Conservation (phyloP, 306 rosid species). For the Quercus suber region DNA sequence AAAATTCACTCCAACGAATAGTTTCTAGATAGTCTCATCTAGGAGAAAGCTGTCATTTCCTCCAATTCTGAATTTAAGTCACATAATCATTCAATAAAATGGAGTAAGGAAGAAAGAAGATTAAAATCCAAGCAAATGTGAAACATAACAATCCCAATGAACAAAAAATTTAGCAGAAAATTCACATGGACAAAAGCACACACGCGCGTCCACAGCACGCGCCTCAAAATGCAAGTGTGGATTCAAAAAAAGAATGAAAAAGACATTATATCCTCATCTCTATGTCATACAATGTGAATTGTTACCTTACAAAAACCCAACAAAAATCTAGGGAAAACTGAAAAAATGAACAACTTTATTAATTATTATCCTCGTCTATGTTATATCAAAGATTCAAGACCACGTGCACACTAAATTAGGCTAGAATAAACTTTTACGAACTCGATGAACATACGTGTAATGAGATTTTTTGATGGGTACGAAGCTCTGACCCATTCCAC, state of each 20-base stretch:
- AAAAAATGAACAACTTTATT: no score
- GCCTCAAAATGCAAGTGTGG: not conserved
- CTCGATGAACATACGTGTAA: constrained; percentile 59
- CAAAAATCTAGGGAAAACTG: no score
- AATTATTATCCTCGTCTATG: no score
- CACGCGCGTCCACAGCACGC: not conserved
- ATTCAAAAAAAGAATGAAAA: not conserved
- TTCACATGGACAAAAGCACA: not conserved
- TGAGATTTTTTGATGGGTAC: constrained; percentile 58
- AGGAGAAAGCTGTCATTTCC: not conserved
- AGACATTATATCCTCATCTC: no score
- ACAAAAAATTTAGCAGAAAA: not conserved
- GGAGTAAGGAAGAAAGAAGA: not conserved
- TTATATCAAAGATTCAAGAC: no score
- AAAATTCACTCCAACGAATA: not conserved
- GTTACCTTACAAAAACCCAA: no score
- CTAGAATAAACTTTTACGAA: no score
- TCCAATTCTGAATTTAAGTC: not conserved
- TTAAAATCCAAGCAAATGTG: not conserved
- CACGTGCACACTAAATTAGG: no score
- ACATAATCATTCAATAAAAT: not conserved
- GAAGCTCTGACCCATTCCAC: constrained; percentile 90
- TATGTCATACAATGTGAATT: no score
- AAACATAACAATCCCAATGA: not conserved
- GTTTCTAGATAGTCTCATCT: not conserved